Base-by-base conservation (phyloP, 2,329 filamentous ascomycete genomes). In the Stemphylium vesicarium region DNA sequence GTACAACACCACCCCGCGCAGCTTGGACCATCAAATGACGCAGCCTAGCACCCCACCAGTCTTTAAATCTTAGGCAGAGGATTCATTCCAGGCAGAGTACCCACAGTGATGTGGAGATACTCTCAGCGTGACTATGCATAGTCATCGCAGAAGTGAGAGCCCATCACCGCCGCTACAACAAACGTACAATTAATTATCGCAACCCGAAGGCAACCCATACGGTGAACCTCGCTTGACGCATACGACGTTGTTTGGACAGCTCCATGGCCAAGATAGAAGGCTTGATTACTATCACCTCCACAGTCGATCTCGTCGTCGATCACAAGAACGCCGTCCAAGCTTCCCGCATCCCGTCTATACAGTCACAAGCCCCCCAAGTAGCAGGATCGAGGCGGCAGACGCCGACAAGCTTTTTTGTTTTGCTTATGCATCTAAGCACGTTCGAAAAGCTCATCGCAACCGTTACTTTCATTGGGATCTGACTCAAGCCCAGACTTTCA, bases 221-320 rank as follows among this genome's bases (percentile, higher is more conserved):
- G 12, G 37, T 2, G 7, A 24, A 24, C 2, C 22, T 13, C 3
- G 8, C 33, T 11, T 33, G 24, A n/a, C 15, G 29, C 29, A 4
- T 32, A 35, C 36, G 44, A 33, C 26, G 24, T 36, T 31, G 31
- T 56, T 45, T 56, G 53, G 39, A 37, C 12, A 12, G 38, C 39
- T 36, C 39, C 44, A 53, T 20, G 20, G 44, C 56, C 48, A 56
- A 59, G 44, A 53, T 44, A 53, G 29, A 52, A 38, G 37, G 53
- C 53, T 46, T 56, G 47, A 41, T 57, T 51, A 56, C 50, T 16
- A 46, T 37, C 31, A 43, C 20, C 20, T 20, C 13, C 15, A 31
- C 18, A 24, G 22, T 11, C 35, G 3, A 10, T 16, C 8, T 13
- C 18, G 48, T 29, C 38, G 15, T 37, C 22, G 5, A 26, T 36